Conservation (phyloP, 257 asterid species). For the Forsythia viridissima region DNA sequence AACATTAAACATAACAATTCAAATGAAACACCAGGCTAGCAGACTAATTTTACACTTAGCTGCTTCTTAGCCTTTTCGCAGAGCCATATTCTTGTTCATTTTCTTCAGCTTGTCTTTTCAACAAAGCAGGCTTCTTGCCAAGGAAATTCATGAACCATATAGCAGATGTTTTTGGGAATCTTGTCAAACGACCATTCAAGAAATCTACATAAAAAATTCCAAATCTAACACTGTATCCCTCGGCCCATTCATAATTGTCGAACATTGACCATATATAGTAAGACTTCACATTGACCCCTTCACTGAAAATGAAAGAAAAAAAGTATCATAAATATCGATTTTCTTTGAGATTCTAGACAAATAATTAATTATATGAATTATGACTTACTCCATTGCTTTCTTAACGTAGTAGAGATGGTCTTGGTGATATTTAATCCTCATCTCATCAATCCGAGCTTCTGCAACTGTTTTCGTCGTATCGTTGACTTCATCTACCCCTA, state of each 20-base stretch:
- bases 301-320: not conserved
- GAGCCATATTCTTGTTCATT: not conserved
- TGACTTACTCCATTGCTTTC: slow-evolving; percentile 12
- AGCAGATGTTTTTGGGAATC: slow-evolving; percentile 10
- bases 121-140: not conserved
- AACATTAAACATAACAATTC: not conserved
- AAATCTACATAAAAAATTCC: slow-evolving; percentile 5
- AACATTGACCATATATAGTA: slow-evolving; percentile 13
- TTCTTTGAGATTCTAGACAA: not conserved
- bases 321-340: not conserved
- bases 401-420: slow-evolving; percentile 20
- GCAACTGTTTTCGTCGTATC: not conserved
- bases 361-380: not conserved
- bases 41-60: too few species aligned
- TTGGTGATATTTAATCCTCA: slow-evolving; percentile 15
- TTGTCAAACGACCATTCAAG: not conserved
- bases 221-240: slow-evolving; percentile 11
- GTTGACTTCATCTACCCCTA: slow-evolving; percentile 22
- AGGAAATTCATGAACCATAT: not conserved
- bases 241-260: slow-evolving; percentile 17
- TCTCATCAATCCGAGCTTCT: not conserved
- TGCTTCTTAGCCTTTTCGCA: not conserved
- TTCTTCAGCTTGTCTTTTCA: not conserved
- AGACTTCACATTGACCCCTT: slow-evolving; percentile 7
- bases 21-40: not conserved